Evolutionary conservation across 495 filamentous ascomycete species (phyloP), one percentile per base, ranked within the genome.

Genomic region (Penicillium lividum): DNA sequence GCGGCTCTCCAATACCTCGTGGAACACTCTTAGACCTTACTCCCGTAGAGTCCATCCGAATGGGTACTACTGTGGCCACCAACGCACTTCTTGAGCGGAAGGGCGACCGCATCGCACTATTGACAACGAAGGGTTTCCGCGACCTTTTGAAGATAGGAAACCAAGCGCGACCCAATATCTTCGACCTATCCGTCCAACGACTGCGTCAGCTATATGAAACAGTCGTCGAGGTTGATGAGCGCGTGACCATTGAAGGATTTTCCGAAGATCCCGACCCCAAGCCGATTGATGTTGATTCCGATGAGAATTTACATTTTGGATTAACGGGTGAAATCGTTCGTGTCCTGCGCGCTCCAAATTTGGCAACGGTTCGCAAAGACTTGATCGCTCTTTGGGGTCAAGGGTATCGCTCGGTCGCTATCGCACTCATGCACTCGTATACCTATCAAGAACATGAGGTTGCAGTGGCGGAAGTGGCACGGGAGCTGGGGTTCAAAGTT

Each of bases 381-480:
- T 72, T 92, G 48, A 71, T 86, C 64, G 72, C 75, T 48, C 68
- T 90, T 3, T 88, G 83, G 46, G 82, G 86, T 48, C 65, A 77
- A 22, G 89, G 88, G 0, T 82, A 89, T 60, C 76, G 74, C 59
- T 90, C 89, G 47, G 80, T 94, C 54, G 89, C 89, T 6, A 88
- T 94, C 3, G 90, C 88, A 60, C 66, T 94, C 30, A 90, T 92
- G 86, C 90, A 93, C 58, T 86, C 84, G 3, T 94, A 94, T 71
- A 91, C 87, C 2, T 94, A 88, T 63, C 89, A 87, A 16, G 80
- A 86, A 25, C 90, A 93, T 56, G 90, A 94, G 61, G 78, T 80
- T 6, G 59, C 89, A 42, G 79, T 93, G 7, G 86, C 87, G 18
- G 78, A 77, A 51, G 73, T 94, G n/a, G 90, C 89, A 0, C 76